Base-by-base conservation (phyloP, 495 filamentous ascomycete genomes). In the Jackrogersella minutella region DNA sequence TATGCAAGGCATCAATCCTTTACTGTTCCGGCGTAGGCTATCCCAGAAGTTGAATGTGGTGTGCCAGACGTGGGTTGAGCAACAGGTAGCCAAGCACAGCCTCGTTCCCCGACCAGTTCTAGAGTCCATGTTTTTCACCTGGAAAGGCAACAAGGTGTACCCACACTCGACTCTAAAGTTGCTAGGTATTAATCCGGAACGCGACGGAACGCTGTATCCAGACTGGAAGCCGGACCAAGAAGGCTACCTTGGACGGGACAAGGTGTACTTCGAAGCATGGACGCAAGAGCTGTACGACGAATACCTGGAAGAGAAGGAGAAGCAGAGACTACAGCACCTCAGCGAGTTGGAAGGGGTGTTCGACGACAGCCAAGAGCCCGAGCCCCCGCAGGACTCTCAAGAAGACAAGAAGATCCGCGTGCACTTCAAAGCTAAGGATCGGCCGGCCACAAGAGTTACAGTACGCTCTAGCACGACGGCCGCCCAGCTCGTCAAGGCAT, bases 221-320 rank as follows among this genome's bases (percentile, higher is more conserved):
- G 79, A 43, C 71, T 74, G 58, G 62, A 43, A 66, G 47, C 17
- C 16, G 6, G 60, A 76, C 1, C 69, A 67, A 22, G 59, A 64
- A 14, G 72, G 66, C 3, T 69, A 80, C 46, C 74, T 72, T 24
- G 76, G 76, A 9, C 72, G 77, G 36, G 71, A 74, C 19, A 76
- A 78, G 17, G 76, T 93, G 8, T 84, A 87, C 64, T 82, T 95
- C 57, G 88, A 92, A 76, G 92, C 91, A 3, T 90, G 91, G 82
- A 91, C 89, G 0, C 80, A 87, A 34, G 80, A 86, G 16, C 44
- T 82, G 14, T 90, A 86, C 77, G 74, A 77, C 7, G 82, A 82
- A 36, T 72, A 80, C 63, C 65, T 79, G 31, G 62, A 73, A 39
- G 58, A 76, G 52, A 75, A 81, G 44, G 77, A 74, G 30, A 76